A percentile compares a stretch with the other conserved stretches of the same genome.
Conservation (phyloP, 179 eudicot species). For the Gypsophila paniculata region DNA sequence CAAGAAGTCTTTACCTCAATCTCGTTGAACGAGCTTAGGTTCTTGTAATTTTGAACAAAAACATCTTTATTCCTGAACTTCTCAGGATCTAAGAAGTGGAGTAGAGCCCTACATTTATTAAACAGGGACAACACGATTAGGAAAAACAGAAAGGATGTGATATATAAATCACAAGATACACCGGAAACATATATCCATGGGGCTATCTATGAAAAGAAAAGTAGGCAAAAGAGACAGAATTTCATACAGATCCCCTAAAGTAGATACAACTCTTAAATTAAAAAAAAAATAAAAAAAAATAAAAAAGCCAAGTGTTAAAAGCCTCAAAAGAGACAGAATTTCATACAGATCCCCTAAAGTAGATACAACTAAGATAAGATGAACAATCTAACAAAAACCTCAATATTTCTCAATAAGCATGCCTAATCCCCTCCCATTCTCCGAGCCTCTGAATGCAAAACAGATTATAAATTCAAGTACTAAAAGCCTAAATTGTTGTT, state of each 20-base stretch:
- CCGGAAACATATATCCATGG: not conserved
- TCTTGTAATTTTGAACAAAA: constrained; percentile 93
- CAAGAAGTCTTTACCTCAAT: constrained; percentile 52
- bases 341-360: not conserved
- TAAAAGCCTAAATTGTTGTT: not conserved
- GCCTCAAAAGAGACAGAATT: not conserved
- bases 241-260: not conserved
- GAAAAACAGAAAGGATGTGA: not conserved
- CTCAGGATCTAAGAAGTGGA: constrained; percentile 90
- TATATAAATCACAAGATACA: not conserved
- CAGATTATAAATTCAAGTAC: not conserved
- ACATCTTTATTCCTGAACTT: constrained; percentile 87
- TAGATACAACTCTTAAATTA: not conserved
- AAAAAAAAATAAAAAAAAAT: no score
- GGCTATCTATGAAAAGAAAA: not conserved
- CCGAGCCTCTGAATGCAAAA: not conserved
- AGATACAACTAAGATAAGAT: not conserved
- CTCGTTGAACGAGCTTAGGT: constrained; percentile 95
- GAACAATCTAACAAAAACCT: not conserved
- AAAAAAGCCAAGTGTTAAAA: no score
- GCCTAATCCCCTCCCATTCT: not conserved
- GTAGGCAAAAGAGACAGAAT: not conserved
- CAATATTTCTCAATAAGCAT: not conserved
- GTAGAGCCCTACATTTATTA: constrained; percentile 71
- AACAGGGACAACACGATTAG: constrained; percentile 1